phyloP scores from a whole-genome alignment of 202 grass and related monocot genomes.

The Musa balbisiana region DNA sequence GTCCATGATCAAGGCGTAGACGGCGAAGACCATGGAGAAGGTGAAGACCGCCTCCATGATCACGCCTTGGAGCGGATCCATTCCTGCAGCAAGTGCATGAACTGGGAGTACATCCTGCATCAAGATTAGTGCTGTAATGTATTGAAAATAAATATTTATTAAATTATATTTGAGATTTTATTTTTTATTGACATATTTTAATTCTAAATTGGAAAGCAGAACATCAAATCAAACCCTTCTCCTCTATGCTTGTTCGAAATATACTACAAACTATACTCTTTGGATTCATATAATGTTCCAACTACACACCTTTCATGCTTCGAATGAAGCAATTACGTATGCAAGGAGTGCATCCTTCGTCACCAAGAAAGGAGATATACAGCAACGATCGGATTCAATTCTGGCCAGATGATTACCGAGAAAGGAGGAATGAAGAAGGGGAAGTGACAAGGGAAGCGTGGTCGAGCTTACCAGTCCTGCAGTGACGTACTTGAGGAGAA shows the following conservation, averaged over 20 bases:
- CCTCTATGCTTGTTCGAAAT: too few species aligned
- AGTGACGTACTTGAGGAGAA: constrained; percentile 10
- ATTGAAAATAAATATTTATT: neutral
- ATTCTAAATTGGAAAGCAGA: too few species aligned
- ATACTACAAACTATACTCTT: too few species aligned
- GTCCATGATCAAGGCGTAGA: constrained; percentile 4
- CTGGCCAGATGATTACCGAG: neutral
- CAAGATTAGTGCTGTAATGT: neutral
- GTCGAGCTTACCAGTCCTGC: neutral
- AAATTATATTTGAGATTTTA: neutral
- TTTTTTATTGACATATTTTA: too few species aligned
- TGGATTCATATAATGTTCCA: too few species aligned
- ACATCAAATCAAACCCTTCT: too few species aligned
- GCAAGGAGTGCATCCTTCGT: too few species aligned
- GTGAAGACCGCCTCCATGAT: constrained; percentile 12
- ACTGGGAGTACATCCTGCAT: constrained; percentile 6
- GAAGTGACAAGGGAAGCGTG: too few species aligned
- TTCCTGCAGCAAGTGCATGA: neutral
- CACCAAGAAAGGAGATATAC: too few species aligned
- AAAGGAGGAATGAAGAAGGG: too few species aligned
- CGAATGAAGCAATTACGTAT: too few species aligned
- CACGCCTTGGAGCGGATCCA: constrained; percentile 6
- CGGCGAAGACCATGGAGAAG: constrained; percentile 6
- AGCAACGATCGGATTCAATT: neutral
- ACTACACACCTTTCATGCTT: too few species aligned